Evolutionary conservation across 345 rosid species (phyloP), one percentile per base, ranked within the genome.

Genomic region (Corchorus capsularis): DNA sequence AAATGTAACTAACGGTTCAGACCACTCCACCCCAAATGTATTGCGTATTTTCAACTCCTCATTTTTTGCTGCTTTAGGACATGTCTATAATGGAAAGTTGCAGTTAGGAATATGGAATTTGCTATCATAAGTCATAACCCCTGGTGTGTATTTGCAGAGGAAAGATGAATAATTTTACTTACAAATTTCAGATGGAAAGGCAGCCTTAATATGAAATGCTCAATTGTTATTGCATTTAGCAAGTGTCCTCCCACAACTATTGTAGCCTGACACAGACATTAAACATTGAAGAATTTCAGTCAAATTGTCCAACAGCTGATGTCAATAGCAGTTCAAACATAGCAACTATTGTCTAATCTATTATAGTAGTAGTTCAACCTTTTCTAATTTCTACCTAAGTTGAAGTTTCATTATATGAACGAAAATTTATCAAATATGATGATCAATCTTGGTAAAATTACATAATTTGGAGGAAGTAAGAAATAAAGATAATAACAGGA

Each of bases 101-200:
- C 20, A 41, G 56, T 74, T 37, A 68, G 63, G 41, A 35, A 62
- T 10, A 37, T 69, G n/a, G 63, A 62, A 34, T n/a, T 20, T 20
- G 5, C 4, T 50, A 27, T 27, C 27, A 27, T 27, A 27, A 27
- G 27, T 27, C 27, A 27, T 27, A 1, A 27, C 15, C 15, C 72
- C 45, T 16, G 60, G 5, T 47, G 7, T 3, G 41, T 27, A 69
- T 50, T 15, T 8, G n/a, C 37, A 50, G n/a, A 50, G n/a, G 19
- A 69, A 37, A 63, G 43, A 19, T 3, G 59, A 60, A 77, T 49
- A 12, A n/a, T 37, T 66, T 8, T 35, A 81, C 98, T 90, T 68
- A 89, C 99, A 63, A 93, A 93, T 80, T 93, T 96, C 55, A 91
- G 85, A 79, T 93, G 98, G 80, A 89, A 96, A 35, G 99, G 97